Evolutionary conservation across 495 filamentous ascomycete species (phyloP), one percentile per base, ranked within the genome.

Genomic region (Penicillium paradoxum): DNA sequence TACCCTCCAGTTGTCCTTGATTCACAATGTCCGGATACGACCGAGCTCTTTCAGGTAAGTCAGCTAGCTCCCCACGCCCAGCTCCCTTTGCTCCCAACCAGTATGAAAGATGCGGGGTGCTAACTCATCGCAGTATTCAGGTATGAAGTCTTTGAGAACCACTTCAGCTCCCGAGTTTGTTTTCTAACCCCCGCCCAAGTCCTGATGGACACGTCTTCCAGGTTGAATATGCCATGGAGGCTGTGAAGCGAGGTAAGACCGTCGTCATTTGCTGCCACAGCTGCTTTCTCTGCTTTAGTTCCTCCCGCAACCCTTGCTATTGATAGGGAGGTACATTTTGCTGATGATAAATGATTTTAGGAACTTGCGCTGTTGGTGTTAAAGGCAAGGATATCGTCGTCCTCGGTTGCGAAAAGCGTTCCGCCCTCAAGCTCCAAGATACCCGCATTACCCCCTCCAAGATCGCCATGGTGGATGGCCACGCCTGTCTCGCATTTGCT

Each of bases 121-220:
- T 66, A 55, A 67, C 65, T 19, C 49, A 38, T 56, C 54, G 39
- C 27, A 60, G 62, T 68, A 39, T 72, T 69, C 56, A 67, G 59
- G 62, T 60, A 66, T 49, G 64, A 22, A 13, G 17, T 37, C 14
- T 43, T 24, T 8, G 15, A 27, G 4, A 19, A 0, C 15, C 24
- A 37, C 47, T 68, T 15, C 37, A 65, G 60, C 53, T 64, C 32
- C 30, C 5, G 24, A 10, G 52, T 17, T 41, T 18, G n/a, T 51
- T 56, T n/a, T 53, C 59, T 68, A 62, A 74, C 60, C 42, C 45
- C 52, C 19, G 55, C 44, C 65, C 63, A 59, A 97, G 92, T 78
- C 93, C 93, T 59, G 93, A 98, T 75, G 93, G 93, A 72, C 93
- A 98, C 77, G 92, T 98, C 60, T 97, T 98, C 79, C 93, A 98